Base-by-base conservation (phyloP, 805 yeast genomes). In the Candida chilensis region DNA sequence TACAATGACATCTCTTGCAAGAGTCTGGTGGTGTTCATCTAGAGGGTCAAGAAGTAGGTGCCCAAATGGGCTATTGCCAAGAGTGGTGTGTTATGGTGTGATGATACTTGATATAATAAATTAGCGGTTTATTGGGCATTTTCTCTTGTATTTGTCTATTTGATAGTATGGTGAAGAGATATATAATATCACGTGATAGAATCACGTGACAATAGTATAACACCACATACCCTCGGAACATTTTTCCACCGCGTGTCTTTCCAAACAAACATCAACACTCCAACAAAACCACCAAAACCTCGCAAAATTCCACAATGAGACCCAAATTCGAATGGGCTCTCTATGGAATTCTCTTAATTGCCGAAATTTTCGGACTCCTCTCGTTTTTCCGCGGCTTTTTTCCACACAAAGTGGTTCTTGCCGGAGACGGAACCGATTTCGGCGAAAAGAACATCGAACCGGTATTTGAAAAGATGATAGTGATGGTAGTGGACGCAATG, bases 401-500 rank as follows among this genome's bases (percentile, higher is more conserved):
- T 48, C 97, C 98, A 1, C 77, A 85, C n/a, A 88, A 90, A 47
- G 77, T 74, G 1, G 75, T 80, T 0, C 58, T 85, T 13, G 70
- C 78, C 1, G 95, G 95, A 2, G 52, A 52, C 20, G 71, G 72
- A 42, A 32, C 33, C 41, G 6, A 24, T 47, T 37, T 5, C 49
- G 47, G 2, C 38, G 26, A 15, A 13, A 20, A 8, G 30, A 44
- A 44, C 5, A 52, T 52, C 5, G 27, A 42, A 6, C 60, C 74
- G 1, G 66, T 65, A 34, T 90, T 84, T 45, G 69, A 74, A 29
- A 78, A 74, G 41, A 52, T 87, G 14, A 73, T 92, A 0, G 50
- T 92, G 15, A 77, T 92, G 73, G 90, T 92, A 2, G 80, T 92
- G 7, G 99, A 92, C 56, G 98, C 98, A 2, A 59, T 92, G 60